Conservation (phyloP, 306 rosid species). For the Hippophae tibetana region DNA sequence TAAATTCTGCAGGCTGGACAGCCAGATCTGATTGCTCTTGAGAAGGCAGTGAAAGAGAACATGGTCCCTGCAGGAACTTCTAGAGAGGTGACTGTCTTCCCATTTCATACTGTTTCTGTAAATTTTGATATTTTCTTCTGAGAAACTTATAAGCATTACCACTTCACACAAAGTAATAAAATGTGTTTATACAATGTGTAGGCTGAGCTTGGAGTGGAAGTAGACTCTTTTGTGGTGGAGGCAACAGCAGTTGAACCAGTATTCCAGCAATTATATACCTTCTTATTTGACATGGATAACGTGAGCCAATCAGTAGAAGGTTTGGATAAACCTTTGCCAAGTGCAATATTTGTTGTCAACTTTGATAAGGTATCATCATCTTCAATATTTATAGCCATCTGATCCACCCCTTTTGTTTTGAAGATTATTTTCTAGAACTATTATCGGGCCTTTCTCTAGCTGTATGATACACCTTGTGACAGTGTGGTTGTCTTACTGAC, state of each 20-base stretch:
- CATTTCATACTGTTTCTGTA: constrained; percentile 6
- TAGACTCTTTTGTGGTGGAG: constrained; percentile 82
- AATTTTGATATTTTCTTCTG: constrained; percentile 1
- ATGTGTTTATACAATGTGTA: constrained; percentile 22
- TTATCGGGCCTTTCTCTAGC: constrained; percentile 8
- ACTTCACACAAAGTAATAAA: constrained; percentile 13
- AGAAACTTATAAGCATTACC: background rate
- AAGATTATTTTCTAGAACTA: no score
- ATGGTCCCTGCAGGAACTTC: constrained; percentile 84
- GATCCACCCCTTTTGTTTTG: constrained; percentile 5
- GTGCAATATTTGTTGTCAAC: constrained; percentile 75
- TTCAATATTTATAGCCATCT: constrained; percentile 7
- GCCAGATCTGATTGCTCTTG: constrained; percentile 82
- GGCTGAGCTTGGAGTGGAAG: constrained; percentile 86
- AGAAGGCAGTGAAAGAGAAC: constrained; percentile 69
- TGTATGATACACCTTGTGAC: no score
- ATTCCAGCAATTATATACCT: constrained; percentile 75
- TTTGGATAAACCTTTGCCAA: constrained; percentile 57
- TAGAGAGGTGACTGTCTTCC: constrained; percentile 56
- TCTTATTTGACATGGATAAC: constrained; percentile 50
- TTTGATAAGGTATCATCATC: constrained; percentile 72
- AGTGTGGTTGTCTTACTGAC: constrained; percentile 9
- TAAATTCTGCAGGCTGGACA: constrained; percentile 59
- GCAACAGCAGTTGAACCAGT: constrained; percentile 78
- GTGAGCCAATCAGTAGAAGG: constrained; percentile 38